Percentiles rank a stretch among this genome's conserved stretches.
Conservation (phyloP, 2,329 filamentous ascomycete genomes). For the Ophiocordyceps robertsii region DNA sequence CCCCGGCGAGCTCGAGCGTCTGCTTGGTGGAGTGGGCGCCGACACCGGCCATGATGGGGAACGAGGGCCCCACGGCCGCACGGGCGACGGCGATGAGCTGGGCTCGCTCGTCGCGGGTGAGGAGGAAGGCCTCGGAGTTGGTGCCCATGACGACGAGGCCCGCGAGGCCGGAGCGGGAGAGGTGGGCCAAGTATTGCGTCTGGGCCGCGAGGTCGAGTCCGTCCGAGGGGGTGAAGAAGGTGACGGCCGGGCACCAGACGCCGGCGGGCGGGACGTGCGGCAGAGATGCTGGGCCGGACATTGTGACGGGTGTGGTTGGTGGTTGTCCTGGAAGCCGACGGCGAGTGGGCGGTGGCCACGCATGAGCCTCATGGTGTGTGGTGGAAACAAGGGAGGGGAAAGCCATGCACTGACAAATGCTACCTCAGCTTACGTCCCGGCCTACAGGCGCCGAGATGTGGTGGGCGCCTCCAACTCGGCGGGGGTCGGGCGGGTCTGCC, state of each 20-base stretch:
- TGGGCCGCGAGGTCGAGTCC: constrained; percentile 70
- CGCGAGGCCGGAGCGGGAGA: constrained; percentile 64
- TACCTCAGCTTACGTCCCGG: too few relatives aligned
- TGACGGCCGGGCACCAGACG: constrained; percentile 83
- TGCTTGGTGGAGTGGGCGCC: constrained; percentile 71
- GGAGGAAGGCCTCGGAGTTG: constrained; percentile 81
- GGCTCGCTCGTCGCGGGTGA: constrained; percentile 63
- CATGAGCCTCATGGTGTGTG: too few relatives aligned
- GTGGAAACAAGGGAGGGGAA: too few relatives aligned
- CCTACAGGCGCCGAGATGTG: too few relatives aligned
- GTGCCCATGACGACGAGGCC: constrained; percentile 81
- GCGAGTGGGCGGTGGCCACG: not conserved
- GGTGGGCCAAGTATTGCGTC: constrained; percentile 52
- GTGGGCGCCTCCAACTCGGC: not conserved
- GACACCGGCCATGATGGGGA: constrained; percentile 73
- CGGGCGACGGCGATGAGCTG: constrained; percentile 65
- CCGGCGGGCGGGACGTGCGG: constrained; percentile 23
- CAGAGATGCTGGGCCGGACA: not conserved
- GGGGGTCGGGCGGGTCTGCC: too few relatives aligned
- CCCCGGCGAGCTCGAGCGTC: constrained; percentile 61
- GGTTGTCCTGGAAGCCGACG: not conserved
- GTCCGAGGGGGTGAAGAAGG: constrained; percentile 79
- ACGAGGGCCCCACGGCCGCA: constrained; percentile 59
- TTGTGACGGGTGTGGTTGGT: not conserved
- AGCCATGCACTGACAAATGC: not conserved